A percentile compares a stretch with the other conserved stretches of the same genome.
Evolutionary conservation across 1,139 yeast genomes (phyloP).

Genomic region (Suhomyces kunorum): DNA sequence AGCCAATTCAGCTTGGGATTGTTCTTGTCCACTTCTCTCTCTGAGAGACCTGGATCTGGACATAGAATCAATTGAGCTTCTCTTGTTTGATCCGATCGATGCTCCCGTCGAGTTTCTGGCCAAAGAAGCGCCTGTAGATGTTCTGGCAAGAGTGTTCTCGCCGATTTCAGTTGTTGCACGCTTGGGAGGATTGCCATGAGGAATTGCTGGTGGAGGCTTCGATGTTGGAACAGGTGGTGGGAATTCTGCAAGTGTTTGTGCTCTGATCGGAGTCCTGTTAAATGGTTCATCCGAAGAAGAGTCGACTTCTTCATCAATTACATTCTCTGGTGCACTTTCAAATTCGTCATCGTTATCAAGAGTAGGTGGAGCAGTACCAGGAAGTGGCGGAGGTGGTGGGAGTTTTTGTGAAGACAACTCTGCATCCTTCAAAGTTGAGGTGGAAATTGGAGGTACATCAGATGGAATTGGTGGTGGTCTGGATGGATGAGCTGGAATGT

Average conservation of each 20-base stretch:
- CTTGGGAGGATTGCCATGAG: constrained; percentile 11
- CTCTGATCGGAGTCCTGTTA: constrained; percentile 3
- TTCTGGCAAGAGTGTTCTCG: constrained; percentile 1
- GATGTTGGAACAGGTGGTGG: constrained; percentile 16
- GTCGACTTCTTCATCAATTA: constrained; percentile 6
- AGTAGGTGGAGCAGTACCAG: constrained; percentile 4
- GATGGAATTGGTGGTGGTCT: constrained; percentile 19
- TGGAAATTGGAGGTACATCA: constrained; percentile 11
- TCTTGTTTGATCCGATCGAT: constrained; percentile 24
- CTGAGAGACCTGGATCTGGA: constrained; percentile 23
- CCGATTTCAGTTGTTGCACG: constrained; percentile 28
- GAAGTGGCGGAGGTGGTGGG: constrained; percentile 14
- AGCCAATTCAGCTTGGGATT: constrained; percentile 33
- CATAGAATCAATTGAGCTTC: constrained; percentile 18
- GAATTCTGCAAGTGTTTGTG: constrained; percentile 10
- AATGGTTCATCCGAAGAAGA: constrained; percentile 9
- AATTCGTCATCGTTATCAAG: constrained; percentile 12
- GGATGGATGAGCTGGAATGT: not conserved
- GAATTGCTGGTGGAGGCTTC: constrained; percentile 20
- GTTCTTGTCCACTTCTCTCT: constrained; percentile 22
- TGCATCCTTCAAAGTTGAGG: constrained; percentile 11
- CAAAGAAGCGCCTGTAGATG: constrained; percentile 16
- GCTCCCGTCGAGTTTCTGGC: constrained; percentile 27
- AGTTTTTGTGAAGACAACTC: constrained; percentile 2
- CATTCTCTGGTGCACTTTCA: not conserved